Percentiles rank a stretch among this genome's conserved stretches.
Conservation (phyloP, 495 filamentous ascomycete genomes). For the Penicillium soppii region DNA sequence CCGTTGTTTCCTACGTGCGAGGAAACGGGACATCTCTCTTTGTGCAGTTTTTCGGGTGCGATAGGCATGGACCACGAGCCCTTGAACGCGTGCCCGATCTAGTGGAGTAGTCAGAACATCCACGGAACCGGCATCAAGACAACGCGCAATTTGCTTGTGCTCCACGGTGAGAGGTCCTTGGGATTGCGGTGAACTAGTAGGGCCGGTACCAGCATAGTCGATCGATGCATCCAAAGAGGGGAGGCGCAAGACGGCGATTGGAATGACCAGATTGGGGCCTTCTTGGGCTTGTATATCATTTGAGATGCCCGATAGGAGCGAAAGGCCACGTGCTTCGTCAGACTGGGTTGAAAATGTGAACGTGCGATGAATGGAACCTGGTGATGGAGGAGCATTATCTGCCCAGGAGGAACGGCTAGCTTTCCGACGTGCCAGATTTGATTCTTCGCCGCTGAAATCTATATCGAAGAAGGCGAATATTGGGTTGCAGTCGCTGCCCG, state of each 20-base stretch:
- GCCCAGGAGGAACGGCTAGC: constrained; percentile 39
- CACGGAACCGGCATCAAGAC: constrained; percentile 79
- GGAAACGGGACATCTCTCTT: constrained; percentile 63
- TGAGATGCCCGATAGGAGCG: constrained; percentile 65
- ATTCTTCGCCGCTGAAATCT: constrained; percentile 34
- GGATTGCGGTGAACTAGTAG: constrained; percentile 36
- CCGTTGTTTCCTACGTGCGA: constrained; percentile 63
- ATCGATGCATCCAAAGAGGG: constrained; percentile 26
- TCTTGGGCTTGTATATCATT: constrained; percentile 69
- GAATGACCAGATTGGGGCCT: constrained; percentile 70
- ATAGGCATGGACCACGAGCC: constrained; percentile 79
- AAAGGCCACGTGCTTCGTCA: constrained; percentile 64
- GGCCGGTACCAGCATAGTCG: constrained; percentile 10
- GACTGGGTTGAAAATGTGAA: constrained; percentile 49
- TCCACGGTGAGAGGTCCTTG: constrained; percentile 38
- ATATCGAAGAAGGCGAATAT: constrained; percentile 77
- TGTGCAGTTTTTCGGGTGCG: constrained; percentile 69
- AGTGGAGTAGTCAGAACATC: constrained; percentile 83
- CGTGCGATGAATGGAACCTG: constrained; percentile 36
- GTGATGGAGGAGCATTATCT: constrained; percentile 33
- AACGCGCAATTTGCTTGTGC: constrained; percentile 56
- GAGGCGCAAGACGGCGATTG: constrained; percentile 64
- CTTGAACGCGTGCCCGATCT: constrained; percentile 64
- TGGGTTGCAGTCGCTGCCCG: constrained; percentile 63
- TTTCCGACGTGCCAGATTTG: constrained; percentile 35